A percentile compares a stretch with the other conserved stretches of the same genome.
Evolutionary conservation across 192 early-diverging fungal species (phyloP).

Genomic region (Diversispora epigaea): DNA sequence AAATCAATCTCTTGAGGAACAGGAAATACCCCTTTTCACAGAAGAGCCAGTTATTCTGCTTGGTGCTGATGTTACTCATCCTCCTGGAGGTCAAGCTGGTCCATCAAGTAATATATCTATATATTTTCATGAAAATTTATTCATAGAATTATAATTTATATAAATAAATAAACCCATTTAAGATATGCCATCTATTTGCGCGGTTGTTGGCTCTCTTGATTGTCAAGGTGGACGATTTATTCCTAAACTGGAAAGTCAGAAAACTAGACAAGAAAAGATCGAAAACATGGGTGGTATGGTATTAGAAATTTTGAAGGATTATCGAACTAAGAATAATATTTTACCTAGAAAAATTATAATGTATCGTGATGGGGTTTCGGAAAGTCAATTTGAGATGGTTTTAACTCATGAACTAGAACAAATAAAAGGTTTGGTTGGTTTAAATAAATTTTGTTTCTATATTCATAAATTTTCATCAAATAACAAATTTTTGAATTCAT

Average conservation of each 20-base stretch:
- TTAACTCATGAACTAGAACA: slow-evolving; percentile 67
- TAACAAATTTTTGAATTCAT: slow-evolving; percentile 33
- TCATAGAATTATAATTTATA: not conserved
- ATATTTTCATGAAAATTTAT: slow-evolving; percentile 35
- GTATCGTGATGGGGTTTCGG: slow-evolving; percentile 77
- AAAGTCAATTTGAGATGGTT: slow-evolving; percentile 61
- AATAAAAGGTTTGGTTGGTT: slow-evolving; percentile 36
- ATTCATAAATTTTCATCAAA: not conserved
- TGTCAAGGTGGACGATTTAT: slow-evolving; percentile 61
- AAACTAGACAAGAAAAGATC: slow-evolving; percentile 59
- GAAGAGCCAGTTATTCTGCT: slow-evolving; percentile 69
- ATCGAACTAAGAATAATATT: slow-evolving; percentile 60
- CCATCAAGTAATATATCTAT: slow-evolving; percentile 28
- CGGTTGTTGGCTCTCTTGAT: slow-evolving; percentile 74
- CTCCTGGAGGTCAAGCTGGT: slow-evolving; percentile 48
- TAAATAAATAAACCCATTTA: slow-evolving; percentile 33
- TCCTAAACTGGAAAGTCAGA: slow-evolving; percentile 34
- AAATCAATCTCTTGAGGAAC: slow-evolving; percentile 45
- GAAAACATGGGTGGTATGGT: slow-evolving; percentile 63
- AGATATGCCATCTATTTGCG: slow-evolving; percentile 72
- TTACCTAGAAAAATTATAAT: slow-evolving; percentile 66
- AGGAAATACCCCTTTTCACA: slow-evolving; percentile 56
- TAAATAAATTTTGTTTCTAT: slow-evolving; percentile 14
- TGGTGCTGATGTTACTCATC: slow-evolving; percentile 85
- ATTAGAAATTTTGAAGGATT: slow-evolving; percentile 66